Evolutionary conservation across 2,329 filamentous ascomycete species (phyloP).

Genomic region (Cladobotryum mycophilum): DNA sequence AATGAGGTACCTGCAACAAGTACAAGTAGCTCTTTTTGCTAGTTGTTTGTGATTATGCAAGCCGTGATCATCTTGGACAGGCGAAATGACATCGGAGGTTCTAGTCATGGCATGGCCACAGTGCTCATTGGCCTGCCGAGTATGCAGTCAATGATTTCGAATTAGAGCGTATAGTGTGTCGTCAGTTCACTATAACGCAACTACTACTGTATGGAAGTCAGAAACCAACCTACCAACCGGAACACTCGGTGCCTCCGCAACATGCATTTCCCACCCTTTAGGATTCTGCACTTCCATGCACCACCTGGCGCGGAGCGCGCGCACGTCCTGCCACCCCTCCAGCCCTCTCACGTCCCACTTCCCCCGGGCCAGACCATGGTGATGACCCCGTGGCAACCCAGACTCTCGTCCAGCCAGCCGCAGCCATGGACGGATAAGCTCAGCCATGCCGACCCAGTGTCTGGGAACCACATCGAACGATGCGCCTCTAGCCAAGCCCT

Average conservation of each 20-base stretch:
- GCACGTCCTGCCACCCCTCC: slow-evolving; percentile 9
- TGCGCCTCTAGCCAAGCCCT: slow-evolving; percentile 16
- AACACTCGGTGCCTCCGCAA: not conserved
- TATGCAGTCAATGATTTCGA: no score
- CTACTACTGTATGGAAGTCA: no score
- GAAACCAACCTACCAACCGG: not conserved
- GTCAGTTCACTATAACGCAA: no score
- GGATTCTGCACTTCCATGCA: not conserved
- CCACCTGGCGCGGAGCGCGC: slow-evolving; percentile 4
- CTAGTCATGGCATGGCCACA: no score
- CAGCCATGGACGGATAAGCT: slow-evolving; percentile 28
- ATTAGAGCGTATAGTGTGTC: no score
- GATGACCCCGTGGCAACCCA: slow-evolving; percentile 10
- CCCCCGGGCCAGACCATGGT: slow-evolving; percentile 6
- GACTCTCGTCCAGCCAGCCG: slow-evolving; percentile 16
- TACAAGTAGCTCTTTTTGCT: no score
- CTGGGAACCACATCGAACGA: slow-evolving; percentile 23
- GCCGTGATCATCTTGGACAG: no score
- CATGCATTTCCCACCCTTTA: not conserved
- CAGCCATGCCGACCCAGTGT: slow-evolving; percentile 28
- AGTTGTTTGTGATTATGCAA: no score
- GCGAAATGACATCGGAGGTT: no score
- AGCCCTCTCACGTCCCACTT: slow-evolving; percentile 6
- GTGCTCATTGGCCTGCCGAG: no score
- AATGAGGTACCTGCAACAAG: no score